Evolutionary conservation across 768 basidiomycete genomes (phyloP).

Genomic region (Grammothele lineata): DNA sequence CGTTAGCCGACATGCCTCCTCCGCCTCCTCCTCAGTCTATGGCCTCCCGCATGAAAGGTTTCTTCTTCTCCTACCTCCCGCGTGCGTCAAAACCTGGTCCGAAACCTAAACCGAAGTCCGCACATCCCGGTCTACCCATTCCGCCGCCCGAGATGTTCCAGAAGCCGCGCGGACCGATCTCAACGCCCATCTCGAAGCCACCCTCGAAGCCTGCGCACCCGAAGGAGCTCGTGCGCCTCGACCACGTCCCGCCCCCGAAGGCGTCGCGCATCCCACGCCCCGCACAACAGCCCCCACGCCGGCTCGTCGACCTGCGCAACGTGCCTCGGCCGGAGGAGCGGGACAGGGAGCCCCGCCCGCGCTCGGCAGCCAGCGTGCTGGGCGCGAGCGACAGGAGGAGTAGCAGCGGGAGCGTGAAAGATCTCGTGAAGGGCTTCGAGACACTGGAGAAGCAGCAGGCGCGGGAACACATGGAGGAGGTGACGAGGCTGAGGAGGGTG

Average conservation of each 20-base stretch:
- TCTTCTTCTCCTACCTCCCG: slow-evolving; percentile 61
- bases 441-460: slow-evolving; percentile 31
- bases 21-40: slow-evolving; percentile 32
- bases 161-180: slow-evolving; percentile 50
- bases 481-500: slow-evolving; percentile 23
- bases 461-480: slow-evolving; percentile 24
- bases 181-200: slow-evolving; percentile 54
- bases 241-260: slow-evolving; percentile 42
- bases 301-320: slow-evolving; percentile 53
- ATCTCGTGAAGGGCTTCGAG: slow-evolving; percentile 65
- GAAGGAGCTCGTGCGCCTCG: slow-evolving; percentile 61
- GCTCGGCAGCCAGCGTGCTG: slow-evolving; percentile 14
- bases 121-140: slow-evolving; percentile 43
- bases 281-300: slow-evolving; percentile 29
- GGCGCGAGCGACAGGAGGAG: slow-evolving; percentile 42
- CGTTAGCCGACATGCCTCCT: not conserved
- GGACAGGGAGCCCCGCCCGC: slow-evolving; percentile 22
- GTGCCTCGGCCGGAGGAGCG: slow-evolving; percentile 36
- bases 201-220: slow-evolving; percentile 44
- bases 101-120: slow-evolving; percentile 18
- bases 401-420: slow-evolving; percentile 70
- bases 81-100: slow-evolving; percentile 37
- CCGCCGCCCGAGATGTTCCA: slow-evolving; percentile 51
- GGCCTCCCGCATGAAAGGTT: slow-evolving; percentile 50
- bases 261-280: slow-evolving; percentile 42